Base-by-base conservation (phyloP, 139 green algal genomes). In the Desmodesmus armatus region DNA sequence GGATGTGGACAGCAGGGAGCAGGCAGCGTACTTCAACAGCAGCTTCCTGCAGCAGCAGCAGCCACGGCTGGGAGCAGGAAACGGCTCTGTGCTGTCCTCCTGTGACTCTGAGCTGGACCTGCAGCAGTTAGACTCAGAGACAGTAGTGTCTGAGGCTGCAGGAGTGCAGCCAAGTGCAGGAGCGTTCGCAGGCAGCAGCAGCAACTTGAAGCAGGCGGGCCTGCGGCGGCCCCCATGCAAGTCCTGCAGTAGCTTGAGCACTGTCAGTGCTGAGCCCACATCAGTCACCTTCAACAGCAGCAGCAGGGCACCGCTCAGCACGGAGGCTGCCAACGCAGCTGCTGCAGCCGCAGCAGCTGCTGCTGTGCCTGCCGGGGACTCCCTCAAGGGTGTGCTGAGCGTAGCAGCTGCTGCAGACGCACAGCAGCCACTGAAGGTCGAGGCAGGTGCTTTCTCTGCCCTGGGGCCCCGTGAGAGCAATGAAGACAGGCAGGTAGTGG, bases 401-500 rank as follows among this genome's bases (percentile, higher is more conserved):
- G 13, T 47, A 0, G n/a, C 58, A 43, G 72, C 72, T 23, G 80
- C 80, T 60, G 66, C 44, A 51, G 66, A 40, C 66, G 58, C 37
- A 80, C 33, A 41, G 55, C 47, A 58, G 66, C 67, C 31, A 65
- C 51, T 2, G 15, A 7, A n/a, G 29, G 78, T 84, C 9, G 43
- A 51, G 49, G 66, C 72, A 35, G 85, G 85, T 69, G 71, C 58
- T 31, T 91, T 89, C 84, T 86, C 84, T 21, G 84, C 89, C 2
- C 81, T 90, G 11, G 89, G 89, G 0, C 85, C 87, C 65, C 40
- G 89, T 2, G 89, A 92, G 47, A 40, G 41, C 0, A 98, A 98
- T 95, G 96, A 98, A 78, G 96, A 98, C 79, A 41, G 92, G 13
- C 85, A 94, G 72, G 31, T 95, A 13, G 73, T 97, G 71, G 74